These are phyloP conservation scores for Zymoseptoria ardabiliae DNA, from an alignment of 2,329 filamentous ascomycete species.

Conservation along the genomic window DNA sequence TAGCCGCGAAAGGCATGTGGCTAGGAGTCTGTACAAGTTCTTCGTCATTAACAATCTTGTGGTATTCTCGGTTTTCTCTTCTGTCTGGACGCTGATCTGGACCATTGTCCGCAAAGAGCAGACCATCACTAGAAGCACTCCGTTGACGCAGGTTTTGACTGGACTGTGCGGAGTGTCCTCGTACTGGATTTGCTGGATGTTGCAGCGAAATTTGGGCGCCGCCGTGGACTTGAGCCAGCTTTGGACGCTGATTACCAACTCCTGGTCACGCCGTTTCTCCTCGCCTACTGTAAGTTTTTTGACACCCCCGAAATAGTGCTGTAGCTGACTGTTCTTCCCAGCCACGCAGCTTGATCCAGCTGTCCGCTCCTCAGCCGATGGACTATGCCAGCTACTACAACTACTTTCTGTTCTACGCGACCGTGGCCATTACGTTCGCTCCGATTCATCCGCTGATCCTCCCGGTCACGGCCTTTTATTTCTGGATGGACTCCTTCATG, in stretches of 20 bases:
- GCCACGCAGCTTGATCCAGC: constrained; percentile 81
- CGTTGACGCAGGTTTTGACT: constrained; percentile 59
- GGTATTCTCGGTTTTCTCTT: constrained; percentile 86
- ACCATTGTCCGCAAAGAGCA: constrained; percentile 48
- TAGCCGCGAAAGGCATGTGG: constrained; percentile 81
- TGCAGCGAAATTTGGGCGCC: constrained; percentile 88
- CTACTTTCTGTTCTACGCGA: constrained; percentile 92
- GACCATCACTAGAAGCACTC: constrained; percentile 53
- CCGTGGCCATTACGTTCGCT: constrained; percentile 77
- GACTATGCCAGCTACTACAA: constrained; percentile 98
- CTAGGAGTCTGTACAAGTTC: constrained; percentile 85
- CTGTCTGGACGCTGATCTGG: constrained; percentile 66
- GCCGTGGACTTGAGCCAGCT: constrained; percentile 90
- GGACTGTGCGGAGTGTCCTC: constrained; percentile 74
- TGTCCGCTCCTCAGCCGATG: constrained; percentile 85
- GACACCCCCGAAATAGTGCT: too few species aligned
- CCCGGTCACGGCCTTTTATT: constrained; percentile 82
- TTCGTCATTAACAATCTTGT: constrained; percentile 97
- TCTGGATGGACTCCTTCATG: constrained; percentile 74
- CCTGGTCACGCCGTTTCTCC: constrained; percentile 75
- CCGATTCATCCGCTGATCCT: constrained; percentile 82
- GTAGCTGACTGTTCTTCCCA: background rate
- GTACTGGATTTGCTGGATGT: constrained; percentile 90
- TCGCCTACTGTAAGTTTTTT: constrained; percentile 58
- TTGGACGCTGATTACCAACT: constrained; percentile 75